These are phyloP conservation scores for Debaryomyces maramus DNA, from an alignment of 805 yeast species.

Conservation along the genomic window DNA sequence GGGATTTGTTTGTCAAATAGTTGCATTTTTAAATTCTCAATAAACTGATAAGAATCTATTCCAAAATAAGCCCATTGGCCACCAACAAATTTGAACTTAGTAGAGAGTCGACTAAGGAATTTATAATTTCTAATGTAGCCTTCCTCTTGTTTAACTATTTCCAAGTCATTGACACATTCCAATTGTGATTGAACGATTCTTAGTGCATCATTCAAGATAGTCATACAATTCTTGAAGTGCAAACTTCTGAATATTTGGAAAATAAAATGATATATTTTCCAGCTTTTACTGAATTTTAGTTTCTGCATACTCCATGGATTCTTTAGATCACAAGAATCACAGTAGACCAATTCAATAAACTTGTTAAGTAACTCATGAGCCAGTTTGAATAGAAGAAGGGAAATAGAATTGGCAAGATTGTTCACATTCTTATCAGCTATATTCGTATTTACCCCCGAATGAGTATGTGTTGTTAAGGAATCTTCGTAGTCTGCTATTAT, in stretches of 20 bases:
- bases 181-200: conserved; percentile 15
- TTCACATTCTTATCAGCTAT: conserved; percentile 4
- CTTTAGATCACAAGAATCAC: neutral
- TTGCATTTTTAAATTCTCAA: neutral
- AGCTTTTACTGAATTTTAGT: conserved; percentile 3
- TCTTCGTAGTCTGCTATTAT: conserved; percentile 20
- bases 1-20: neutral
- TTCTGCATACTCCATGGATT: neutral
- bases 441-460: conserved; percentile 27
- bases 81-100: neutral
- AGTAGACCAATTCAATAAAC: conserved; percentile 12
- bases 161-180: conserved; percentile 5
- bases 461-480: conserved; percentile 10
- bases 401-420: conserved; percentile 17
- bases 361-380: conserved; percentile 13
- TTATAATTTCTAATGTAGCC: neutral
- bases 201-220: conserved; percentile 15
- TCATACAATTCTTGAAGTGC: conserved; percentile 18
- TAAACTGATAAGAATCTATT: neutral
- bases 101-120: neutral
- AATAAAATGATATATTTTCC: conserved; percentile 18
- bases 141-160: conserved; percentile 4
- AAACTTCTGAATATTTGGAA: conserved; percentile 17
- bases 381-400: conserved; percentile 18
- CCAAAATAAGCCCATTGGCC: conserved; percentile 5